These are phyloP conservation scores for Pachyrhizus erosus DNA, from an alignment of 306 rosid species.

Conservation along the genomic window DNA sequence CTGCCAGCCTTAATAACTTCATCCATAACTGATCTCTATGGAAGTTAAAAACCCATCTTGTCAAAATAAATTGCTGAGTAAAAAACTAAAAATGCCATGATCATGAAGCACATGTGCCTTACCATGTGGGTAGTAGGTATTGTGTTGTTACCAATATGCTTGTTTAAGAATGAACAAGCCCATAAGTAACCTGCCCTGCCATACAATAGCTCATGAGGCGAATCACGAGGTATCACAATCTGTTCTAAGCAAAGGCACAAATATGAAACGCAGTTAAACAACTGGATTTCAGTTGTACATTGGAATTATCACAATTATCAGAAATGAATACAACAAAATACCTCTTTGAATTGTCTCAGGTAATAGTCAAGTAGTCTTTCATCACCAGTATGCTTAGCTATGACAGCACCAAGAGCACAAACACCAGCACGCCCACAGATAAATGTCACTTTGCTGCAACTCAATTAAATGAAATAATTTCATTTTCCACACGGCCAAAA, in stretches of 20 bases:
- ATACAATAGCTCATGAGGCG: constrained; percentile 77
- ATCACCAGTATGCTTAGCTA: constrained; percentile 75
- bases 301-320: constrained; percentile 24
- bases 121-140: constrained; percentile 59
- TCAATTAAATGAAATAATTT: constrained; percentile 23
- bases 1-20: constrained; percentile 73
- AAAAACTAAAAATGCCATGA: constrained; percentile 7
- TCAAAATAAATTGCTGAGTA: constrained; percentile 21
- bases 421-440: constrained; percentile 81
- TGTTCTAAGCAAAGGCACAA: constrained; percentile 45
- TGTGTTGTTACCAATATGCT: constrained; percentile 65
- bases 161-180: constrained; percentile 85
- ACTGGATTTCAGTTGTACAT: neutral
- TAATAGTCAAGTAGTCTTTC: constrained; percentile 58
- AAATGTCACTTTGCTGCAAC: constrained; percentile 73
- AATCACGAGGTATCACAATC: constrained; percentile 69
- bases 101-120: constrained; percentile 31
- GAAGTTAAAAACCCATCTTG: constrained; percentile 39
- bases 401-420: constrained; percentile 83
- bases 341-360: constrained; percentile 67
- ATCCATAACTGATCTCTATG: constrained; percentile 70
- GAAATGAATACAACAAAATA: constrained; percentile 33
- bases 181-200: constrained; percentile 83
- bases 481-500: neutral
- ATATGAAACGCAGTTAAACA: neutral